Conservation (phyloP, 23 red algal genomes). For the Gracilaria caudata region DNA sequence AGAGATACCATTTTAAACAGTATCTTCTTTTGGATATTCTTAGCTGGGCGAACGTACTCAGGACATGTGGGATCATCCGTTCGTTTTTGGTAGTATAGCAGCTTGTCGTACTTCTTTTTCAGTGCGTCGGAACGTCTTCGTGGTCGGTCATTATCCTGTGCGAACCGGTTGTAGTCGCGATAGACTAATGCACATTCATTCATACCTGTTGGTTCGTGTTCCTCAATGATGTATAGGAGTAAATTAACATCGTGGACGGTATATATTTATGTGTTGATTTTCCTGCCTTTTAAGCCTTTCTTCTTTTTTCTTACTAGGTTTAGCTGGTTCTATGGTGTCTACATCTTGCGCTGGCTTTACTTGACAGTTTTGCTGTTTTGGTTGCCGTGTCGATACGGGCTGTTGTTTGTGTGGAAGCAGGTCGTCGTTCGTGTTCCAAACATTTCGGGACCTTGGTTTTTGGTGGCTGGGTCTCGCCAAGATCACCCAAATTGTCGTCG, state of each 20-base stretch:
- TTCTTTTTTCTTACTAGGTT: background rate
- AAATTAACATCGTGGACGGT: background rate
- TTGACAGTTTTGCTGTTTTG: too few species aligned
- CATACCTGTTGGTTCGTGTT: background rate
- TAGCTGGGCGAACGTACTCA: background rate
- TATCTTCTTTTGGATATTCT: background rate
- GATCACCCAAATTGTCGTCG: too few species aligned
- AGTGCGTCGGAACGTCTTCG: background rate
- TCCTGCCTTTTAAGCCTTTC: background rate
- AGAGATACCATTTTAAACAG: too few species aligned
- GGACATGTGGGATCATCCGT: slow-evolving; percentile 8
- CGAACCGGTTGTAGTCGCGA: background rate
- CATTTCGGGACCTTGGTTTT: too few species aligned
- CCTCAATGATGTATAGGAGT: background rate
- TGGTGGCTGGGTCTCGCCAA: too few species aligned
- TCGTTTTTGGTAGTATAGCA: slow-evolving; percentile 1
- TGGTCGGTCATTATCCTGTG: background rate
- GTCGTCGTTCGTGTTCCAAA: too few species aligned
- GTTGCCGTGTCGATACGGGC: too few species aligned
- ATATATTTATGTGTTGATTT: background rate
- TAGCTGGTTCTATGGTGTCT: too few species aligned
- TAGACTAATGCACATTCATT: background rate
- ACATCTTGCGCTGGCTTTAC: too few species aligned
- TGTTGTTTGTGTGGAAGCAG: too few species aligned
- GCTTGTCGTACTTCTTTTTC: background rate